Evolutionary conservation across 192 early-diverging fungal genomes (phyloP).

Genomic region (Coemansia sp.): DNA sequence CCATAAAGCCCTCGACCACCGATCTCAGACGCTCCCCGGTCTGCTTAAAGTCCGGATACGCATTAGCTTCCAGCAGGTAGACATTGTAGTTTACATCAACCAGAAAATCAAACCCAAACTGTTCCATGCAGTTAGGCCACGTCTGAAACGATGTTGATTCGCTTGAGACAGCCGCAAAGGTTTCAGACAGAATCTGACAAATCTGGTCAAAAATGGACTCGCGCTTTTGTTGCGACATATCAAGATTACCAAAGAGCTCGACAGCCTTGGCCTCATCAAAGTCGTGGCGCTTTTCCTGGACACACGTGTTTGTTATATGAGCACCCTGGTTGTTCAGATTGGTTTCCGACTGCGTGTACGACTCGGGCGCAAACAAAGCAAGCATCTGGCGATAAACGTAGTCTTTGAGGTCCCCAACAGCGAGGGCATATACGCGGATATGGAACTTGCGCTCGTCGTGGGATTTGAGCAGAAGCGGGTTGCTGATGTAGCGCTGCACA

Average conservation of each 20-base stretch:
- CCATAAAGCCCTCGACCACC: constrained; percentile 63
- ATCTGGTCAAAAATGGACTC: constrained; percentile 59
- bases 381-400: constrained; percentile 66
- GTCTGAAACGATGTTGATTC: constrained; percentile 67
- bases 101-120: constrained; percentile 69
- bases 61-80: constrained; percentile 65
- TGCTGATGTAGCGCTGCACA: constrained; percentile 64
- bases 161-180: constrained; percentile 61
- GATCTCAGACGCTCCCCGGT: constrained; percentile 57
- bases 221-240: constrained; percentile 41
- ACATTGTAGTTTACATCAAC: constrained; percentile 58
- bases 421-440: constrained; percentile 63
- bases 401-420: constrained; percentile 60
- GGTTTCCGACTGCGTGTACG: constrained; percentile 42
- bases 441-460: constrained; percentile 64
- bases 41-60: constrained; percentile 72
- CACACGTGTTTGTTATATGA: constrained; percentile 68
- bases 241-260: constrained; percentile 59
- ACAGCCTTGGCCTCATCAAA: constrained; percentile 62
- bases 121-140: constrained; percentile 63
- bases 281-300: constrained; percentile 53
- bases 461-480: constrained; percentile 53
- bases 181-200: constrained; percentile 56
- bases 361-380: constrained; percentile 61
- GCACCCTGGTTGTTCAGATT: constrained; percentile 54